These are phyloP conservation scores for Trichomonascaceae sp. DNA, from an alignment of 1,139 yeast species.

Conservation along the genomic window DNA sequence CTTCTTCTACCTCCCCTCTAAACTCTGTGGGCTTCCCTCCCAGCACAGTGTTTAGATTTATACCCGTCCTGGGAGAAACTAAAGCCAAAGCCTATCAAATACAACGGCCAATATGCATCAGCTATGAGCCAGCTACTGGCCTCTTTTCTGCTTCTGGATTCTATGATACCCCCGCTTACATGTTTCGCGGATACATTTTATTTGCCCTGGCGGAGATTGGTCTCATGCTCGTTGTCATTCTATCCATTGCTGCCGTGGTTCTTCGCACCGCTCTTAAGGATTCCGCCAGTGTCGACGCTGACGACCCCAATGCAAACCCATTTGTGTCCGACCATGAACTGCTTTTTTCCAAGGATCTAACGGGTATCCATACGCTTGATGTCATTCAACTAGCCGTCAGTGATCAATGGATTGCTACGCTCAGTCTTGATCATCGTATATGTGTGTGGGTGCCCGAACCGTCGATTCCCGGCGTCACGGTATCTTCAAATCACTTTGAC, in stretches of 20 bases:
- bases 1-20: too few species aligned
- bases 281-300: constrained; percentile 2
- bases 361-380: constrained; percentile 48
- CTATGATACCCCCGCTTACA: background rate
- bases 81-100: too few species aligned
- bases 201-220: constrained; percentile 25
- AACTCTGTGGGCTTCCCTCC: too few species aligned
- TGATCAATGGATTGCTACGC: constrained; percentile 48
- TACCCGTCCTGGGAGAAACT: too few species aligned
- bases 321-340: constrained; percentile 7
- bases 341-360: constrained; percentile 40
- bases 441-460: constrained; percentile 44
- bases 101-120: too few species aligned
- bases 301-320: constrained; percentile 3
- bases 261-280: constrained; percentile 23
- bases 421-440: constrained; percentile 61
- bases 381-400: constrained; percentile 40
- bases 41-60: too few species aligned
- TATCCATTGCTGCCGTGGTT: constrained; percentile 28
- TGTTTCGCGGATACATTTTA: constrained; percentile 4
- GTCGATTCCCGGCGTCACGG: background rate
- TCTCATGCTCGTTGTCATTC: constrained; percentile 30
- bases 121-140: too few species aligned
- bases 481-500: constrained; percentile 26
- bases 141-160: too few species aligned